Conservation (phyloP, 108 stramenopile species). For the Cyclotella distinguenda region DNA sequence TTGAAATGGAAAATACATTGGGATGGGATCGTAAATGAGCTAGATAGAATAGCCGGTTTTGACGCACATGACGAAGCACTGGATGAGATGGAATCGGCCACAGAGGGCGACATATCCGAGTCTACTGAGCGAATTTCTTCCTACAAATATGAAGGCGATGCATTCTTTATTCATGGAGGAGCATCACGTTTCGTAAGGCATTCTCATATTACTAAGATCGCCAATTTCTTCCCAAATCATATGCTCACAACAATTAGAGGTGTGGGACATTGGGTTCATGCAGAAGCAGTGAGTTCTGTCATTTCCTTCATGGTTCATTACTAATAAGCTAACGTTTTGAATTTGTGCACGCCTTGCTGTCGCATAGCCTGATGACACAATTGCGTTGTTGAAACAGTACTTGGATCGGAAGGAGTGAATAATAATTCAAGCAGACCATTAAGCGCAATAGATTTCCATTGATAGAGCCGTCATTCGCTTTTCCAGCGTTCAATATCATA, state of each 20-base stretch:
- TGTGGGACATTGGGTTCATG: constrained; percentile 95
- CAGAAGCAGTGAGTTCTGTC: too few relatives aligned
- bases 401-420: constrained; percentile 61
- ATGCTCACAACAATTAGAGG: constrained; percentile 87
- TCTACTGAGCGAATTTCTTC: constrained; percentile 1
- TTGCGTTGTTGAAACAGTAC: constrained; percentile 74
- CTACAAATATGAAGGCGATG: constrained; percentile 64
- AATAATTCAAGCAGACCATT: not conserved
- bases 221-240: constrained; percentile 85
- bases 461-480: too few relatives aligned
- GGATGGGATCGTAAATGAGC: constrained; percentile 65
- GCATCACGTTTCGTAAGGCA: constrained; percentile 89
- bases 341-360: too few relatives aligned
- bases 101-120: not conserved
- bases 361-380: constrained; percentile 77
- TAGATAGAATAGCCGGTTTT: constrained; percentile 84
- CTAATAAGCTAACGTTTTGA: too few relatives aligned
- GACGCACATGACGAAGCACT: constrained; percentile 43
- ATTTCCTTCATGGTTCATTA: too few relatives aligned
- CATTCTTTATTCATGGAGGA: constrained; percentile 89
- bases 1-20: constrained; percentile 86
- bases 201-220: constrained; percentile 77
- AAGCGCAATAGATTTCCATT: too few relatives aligned
- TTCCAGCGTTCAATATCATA: too few relatives aligned
- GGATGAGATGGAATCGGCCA: constrained; percentile 10